phyloP scores from a whole-genome alignment of 164 flowering plant species.

The Macadamia integrifolia region DNA sequence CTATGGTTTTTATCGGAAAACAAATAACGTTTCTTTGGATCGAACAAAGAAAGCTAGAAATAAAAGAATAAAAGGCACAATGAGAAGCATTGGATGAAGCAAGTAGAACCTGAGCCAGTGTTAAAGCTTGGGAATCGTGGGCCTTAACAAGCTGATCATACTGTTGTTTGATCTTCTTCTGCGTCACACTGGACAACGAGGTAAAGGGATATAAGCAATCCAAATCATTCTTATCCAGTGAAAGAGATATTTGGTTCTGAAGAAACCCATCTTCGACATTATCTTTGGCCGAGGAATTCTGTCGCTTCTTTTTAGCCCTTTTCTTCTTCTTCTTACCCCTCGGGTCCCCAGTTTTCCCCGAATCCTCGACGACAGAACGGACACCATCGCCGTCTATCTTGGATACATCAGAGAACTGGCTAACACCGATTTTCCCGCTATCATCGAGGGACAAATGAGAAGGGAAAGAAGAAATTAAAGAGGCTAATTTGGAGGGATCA shows the following conservation, averaged over 20 bases:
- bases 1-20: neutral
- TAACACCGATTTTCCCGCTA: constrained; percentile 4
- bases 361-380: constrained; percentile 9
- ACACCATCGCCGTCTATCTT: constrained; percentile 21
- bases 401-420: constrained; percentile 21
- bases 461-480: constrained; percentile 8
- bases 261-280: constrained; percentile 14
- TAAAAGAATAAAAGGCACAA: neutral
- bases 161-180: constrained; percentile 81
- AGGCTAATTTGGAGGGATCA: constrained; percentile 34
- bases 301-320: constrained; percentile 39
- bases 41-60: neutral
- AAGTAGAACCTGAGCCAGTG: constrained; percentile 56
- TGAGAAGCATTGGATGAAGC: neutral
- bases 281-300: constrained; percentile 21
- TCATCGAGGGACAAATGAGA: constrained; percentile 2
- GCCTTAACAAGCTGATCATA: constrained; percentile 76
- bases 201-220: constrained; percentile 68
- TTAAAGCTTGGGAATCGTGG: constrained; percentile 51
- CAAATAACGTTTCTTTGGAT: too few relatives aligned
- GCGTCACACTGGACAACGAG: constrained; percentile 59
- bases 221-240: constrained; percentile 27
- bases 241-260: constrained; percentile 12
- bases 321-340: constrained; percentile 38
- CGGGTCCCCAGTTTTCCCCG: constrained; percentile 14